Conservation (phyloP, 1,284 basidiomycete genomes). For the Tausonia pullulans region DNA sequence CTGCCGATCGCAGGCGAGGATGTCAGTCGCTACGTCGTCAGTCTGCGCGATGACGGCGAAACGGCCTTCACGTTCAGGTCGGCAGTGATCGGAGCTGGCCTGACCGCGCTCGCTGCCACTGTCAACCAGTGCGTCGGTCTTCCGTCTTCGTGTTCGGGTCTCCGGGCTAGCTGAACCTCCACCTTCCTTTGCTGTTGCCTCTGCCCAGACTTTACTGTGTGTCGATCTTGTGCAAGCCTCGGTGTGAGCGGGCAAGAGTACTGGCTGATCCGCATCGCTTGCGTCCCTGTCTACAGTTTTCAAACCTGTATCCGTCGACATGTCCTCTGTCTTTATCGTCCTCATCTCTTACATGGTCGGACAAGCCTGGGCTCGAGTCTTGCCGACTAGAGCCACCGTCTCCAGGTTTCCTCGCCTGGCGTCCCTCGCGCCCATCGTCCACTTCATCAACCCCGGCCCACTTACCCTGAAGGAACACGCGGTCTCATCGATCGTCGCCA, state of each 20-base stretch:
- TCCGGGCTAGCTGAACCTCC: no score
- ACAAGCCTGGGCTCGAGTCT: conserved; percentile 39
- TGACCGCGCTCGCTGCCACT: conserved; percentile 47
- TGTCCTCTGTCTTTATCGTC: conserved; percentile 50
- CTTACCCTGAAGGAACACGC: conserved; percentile 54
- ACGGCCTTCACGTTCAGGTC: conserved; percentile 49
- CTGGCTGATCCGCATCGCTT: no score
- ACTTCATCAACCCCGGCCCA: conserved; percentile 48
- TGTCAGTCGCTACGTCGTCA: conserved; percentile 49
- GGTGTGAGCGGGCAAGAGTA: no score
- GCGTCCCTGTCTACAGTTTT: conserved; percentile 35
- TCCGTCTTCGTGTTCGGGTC: no score
- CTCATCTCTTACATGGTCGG: conserved; percentile 48
- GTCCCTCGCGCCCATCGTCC: conserved; percentile 35
- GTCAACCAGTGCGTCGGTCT: conserved; percentile 19
- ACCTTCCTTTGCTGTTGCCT: no score
- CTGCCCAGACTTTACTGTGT: no score
- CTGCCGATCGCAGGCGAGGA: conserved; percentile 40
- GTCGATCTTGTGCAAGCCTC: no score
- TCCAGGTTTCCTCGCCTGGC: conserved; percentile 37
- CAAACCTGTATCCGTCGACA: conserved; percentile 46
- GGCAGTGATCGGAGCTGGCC: conserved; percentile 45
- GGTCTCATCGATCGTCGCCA: conserved; percentile 49
- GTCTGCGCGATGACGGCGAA: conserved; percentile 52
- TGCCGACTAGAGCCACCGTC: conserved; percentile 32